phyloP scores from a whole-genome alignment of 805 yeast species.

The Saccharomycopsis olivae region DNA sequence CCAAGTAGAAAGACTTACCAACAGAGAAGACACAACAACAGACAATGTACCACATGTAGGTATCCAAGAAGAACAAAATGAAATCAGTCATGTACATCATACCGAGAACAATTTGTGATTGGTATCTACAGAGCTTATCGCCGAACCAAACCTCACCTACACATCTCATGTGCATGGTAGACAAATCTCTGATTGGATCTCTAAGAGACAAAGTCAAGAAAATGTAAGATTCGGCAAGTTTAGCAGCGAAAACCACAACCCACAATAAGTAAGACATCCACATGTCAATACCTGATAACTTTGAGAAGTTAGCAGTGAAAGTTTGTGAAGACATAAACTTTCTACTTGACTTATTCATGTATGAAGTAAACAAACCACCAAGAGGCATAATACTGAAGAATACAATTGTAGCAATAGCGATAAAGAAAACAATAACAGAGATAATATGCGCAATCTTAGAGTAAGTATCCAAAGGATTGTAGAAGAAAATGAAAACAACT shows the following conservation, averaged over 20 bases:
- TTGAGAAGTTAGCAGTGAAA: conserved; percentile 84
- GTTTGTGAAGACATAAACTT: conserved; percentile 88
- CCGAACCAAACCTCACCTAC: conserved; percentile 85
- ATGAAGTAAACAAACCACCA: conserved; percentile 91
- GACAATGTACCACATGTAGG: conserved; percentile 97
- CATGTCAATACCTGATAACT: conserved; percentile 80
- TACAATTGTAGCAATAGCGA: conserved; percentile 72
- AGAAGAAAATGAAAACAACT: conserved; percentile 72
- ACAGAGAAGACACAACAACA: conserved; percentile 92
- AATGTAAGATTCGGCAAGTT: conserved; percentile 82
- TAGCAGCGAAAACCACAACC: conserved; percentile 82
- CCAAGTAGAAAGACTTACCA: conserved; percentile 96
- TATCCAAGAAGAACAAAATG: conserved; percentile 94
- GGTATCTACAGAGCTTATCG: conserved; percentile 63
- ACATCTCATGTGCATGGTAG: conserved; percentile 86
- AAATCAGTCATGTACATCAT: conserved; percentile 89
- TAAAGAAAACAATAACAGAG: conserved; percentile 79
- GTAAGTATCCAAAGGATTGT: conserved; percentile 54
- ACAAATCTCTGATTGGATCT: conserved; percentile 89
- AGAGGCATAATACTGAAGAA: conserved; percentile 93
- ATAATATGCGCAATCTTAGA: conserved; percentile 70
- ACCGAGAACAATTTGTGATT: conserved; percentile 82
- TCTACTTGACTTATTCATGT: conserved; percentile 78
- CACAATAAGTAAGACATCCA: conserved; percentile 93
- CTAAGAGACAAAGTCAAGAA: conserved; percentile 80